Evolutionary conservation across 768 basidiomycete genomes (phyloP).

Genomic region (Termitomyces sp.): DNA sequence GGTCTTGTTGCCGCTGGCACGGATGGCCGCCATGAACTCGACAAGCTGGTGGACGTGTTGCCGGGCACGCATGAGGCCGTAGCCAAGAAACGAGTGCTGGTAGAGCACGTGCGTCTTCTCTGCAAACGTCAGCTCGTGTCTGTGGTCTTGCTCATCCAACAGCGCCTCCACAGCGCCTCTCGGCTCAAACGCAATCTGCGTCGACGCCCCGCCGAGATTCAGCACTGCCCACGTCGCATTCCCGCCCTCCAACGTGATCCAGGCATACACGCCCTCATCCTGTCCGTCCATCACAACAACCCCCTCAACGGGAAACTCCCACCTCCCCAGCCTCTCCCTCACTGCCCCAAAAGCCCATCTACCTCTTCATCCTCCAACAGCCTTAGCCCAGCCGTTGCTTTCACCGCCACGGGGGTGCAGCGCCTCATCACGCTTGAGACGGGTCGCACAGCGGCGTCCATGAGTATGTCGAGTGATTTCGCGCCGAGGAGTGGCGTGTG

Average conservation of each 20-base stretch:
- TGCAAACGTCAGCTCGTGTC: constrained; percentile 78
- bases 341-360: constrained; percentile 75
- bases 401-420: constrained; percentile 89
- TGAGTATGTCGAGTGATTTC: constrained; percentile 67
- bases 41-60: constrained; percentile 84
- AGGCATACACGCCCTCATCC: constrained; percentile 97
- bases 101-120: constrained; percentile 75
- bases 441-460: constrained; percentile 75
- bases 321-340: constrained; percentile 51
- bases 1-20: constrained; percentile 16
- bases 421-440: constrained; percentile 65
- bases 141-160: constrained; percentile 82
- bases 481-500: constrained; percentile 66
- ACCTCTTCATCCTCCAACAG: constrained; percentile 62
- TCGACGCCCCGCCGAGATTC: constrained; percentile 95
- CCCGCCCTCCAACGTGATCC: constrained; percentile 73
- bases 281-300: constrained; percentile 93
- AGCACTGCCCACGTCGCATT: constrained; percentile 70
- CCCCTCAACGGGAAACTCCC: constrained; percentile 65
- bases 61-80: constrained; percentile 89
- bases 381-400: constrained; percentile 87
- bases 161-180: constrained; percentile 37
- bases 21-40: constrained; percentile 71
- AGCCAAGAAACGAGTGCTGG: constrained; percentile 97
- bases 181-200: constrained; percentile 97